Conservation (phyloP, 352 stramenopile species). For the Paralagenidium karlingii region DNA sequence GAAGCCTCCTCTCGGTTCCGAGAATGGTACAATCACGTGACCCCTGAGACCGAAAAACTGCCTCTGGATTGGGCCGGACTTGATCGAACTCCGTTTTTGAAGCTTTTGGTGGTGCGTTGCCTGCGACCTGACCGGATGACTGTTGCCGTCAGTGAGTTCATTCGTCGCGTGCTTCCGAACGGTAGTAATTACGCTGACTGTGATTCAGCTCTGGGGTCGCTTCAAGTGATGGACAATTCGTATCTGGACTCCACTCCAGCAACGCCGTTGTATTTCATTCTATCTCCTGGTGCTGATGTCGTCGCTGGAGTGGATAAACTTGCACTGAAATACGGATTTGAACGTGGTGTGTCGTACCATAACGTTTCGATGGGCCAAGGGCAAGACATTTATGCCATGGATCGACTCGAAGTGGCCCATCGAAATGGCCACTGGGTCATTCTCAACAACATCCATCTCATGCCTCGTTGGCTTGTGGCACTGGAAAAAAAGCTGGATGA, state of each 20-base stretch:
- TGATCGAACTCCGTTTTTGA: constrained; percentile 93
- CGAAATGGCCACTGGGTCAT: constrained; percentile 96
- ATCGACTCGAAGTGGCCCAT: constrained; percentile 89
- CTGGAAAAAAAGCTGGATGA: constrained; percentile 97
- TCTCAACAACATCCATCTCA: constrained; percentile 97
- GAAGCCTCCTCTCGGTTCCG: constrained; percentile 92
- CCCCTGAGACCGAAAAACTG: constrained; percentile 94
- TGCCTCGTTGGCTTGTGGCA: constrained; percentile 92
- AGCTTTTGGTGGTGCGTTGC: constrained; percentile 92
- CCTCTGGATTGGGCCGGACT: constrained; percentile 93
- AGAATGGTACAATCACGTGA: constrained; percentile 97
- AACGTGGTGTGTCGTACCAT: constrained; percentile 93
- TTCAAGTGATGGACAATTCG: constrained; percentile 93
- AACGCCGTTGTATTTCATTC: constrained; percentile 95
- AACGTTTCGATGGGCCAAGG: constrained; percentile 98
- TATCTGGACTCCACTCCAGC: constrained; percentile 91
- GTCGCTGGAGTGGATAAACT: constrained; percentile 92
- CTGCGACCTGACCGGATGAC: constrained; percentile 92
- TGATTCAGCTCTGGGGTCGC: constrained; percentile 91
- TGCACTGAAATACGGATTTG: constrained; percentile 90
- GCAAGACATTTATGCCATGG: constrained; percentile 92
- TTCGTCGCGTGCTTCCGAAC: constrained; percentile 87
- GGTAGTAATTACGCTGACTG: constrained; percentile 92
- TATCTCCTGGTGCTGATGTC: constrained; percentile 92
- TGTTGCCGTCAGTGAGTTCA: constrained; percentile 91